These are phyloP conservation scores for Nemania sp. DNA, from an alignment of 2,329 filamentous ascomycete genomes.

Conservation along the genomic window DNA sequence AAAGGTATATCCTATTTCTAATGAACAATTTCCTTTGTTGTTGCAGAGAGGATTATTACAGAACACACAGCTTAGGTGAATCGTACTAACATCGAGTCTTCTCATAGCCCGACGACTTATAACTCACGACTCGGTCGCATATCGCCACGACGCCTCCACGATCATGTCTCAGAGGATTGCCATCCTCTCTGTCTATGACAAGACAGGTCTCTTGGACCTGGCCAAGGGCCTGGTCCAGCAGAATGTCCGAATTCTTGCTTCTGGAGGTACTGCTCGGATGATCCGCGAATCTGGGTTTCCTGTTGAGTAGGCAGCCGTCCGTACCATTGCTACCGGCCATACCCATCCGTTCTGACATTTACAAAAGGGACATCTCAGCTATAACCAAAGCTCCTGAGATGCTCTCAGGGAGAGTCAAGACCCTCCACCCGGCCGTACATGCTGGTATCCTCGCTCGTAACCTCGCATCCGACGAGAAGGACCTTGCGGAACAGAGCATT, in stretches of 20 bases:
- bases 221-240: slow-evolving; percentile 90
- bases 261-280: slow-evolving; percentile 94
- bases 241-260: slow-evolving; percentile 92
- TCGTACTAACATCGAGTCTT: slow-evolving; percentile 12
- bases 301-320: slow-evolving; percentile 77
- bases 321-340: slow-evolving; percentile 12
- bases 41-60: no score
- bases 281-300: slow-evolving; percentile 96
- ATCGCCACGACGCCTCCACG: slow-evolving; percentile 24
- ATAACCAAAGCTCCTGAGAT: slow-evolving; percentile 98
- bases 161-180: slow-evolving; percentile 72
- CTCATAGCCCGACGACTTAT: slow-evolving; percentile 4
- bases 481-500: slow-evolving; percentile 94
- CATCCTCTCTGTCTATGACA: slow-evolving; percentile 98
- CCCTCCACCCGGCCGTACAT: slow-evolving; percentile 92
- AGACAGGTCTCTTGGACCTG: slow-evolving; percentile 93
- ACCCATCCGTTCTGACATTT: slow-evolving; percentile 37
- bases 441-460: slow-evolving; percentile 93
- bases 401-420: slow-evolving; percentile 84
- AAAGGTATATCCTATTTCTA: neutral
- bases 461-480: slow-evolving; percentile 95
- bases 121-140: slow-evolving; percentile 25
- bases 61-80: no score
- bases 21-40: neutral
- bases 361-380: slow-evolving; percentile 88